A percentile compares a stretch with the other conserved stretches of the same genome.
Conservation (phyloP, 805 yeast species). For the Candida andamanensis region DNA sequence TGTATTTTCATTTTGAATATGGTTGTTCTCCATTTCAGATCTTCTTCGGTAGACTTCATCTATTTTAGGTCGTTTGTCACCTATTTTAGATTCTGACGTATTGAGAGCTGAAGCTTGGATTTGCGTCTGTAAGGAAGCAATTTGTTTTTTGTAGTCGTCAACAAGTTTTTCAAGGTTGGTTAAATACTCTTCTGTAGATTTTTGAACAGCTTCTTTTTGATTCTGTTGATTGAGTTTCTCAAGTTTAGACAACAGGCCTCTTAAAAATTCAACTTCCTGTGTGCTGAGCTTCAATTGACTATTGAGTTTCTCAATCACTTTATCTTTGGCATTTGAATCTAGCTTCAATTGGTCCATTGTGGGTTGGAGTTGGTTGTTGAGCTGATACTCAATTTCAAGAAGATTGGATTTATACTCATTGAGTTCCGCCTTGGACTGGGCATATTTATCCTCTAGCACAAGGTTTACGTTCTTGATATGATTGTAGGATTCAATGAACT, state of each 20-base stretch:
- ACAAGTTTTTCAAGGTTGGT: conserved; percentile 44
- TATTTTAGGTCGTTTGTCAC: conserved; percentile 22
- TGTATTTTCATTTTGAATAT: conserved; percentile 35
- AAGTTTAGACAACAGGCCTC: conserved; percentile 50
- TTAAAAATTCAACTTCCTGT: conserved; percentile 54
- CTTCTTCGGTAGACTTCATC: conserved; percentile 16
- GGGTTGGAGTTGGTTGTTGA: conserved; percentile 11
- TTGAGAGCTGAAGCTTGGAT: conserved; percentile 11
- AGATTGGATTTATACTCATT: conserved; percentile 14
- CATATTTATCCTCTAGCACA: conserved; percentile 34
- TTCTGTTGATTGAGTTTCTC: conserved; percentile 24
- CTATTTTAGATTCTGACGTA: conserved; percentile 10
- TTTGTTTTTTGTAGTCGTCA: conserved; percentile 51
- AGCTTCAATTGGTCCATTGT: conserved; percentile 9
- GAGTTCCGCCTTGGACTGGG: conserved; percentile 16
- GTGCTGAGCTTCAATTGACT: conserved; percentile 48
- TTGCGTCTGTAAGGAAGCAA: conserved; percentile 39
- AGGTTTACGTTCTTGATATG: conserved; percentile 25
- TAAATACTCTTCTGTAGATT: conserved; percentile 32
- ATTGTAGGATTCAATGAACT: conserved; percentile 7
- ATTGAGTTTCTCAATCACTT: conserved; percentile 34
- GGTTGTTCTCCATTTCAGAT: conserved; percentile 11
- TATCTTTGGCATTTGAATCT: conserved; percentile 11
- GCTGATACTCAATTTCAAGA: conserved; percentile 10
- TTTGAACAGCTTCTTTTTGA: conserved; percentile 21